Percentiles rank a stretch among this genome's conserved stretches.
Conservation (phyloP, 2,329 filamentous ascomycete species). For the Neopestalotiopsis sp. region DNA sequence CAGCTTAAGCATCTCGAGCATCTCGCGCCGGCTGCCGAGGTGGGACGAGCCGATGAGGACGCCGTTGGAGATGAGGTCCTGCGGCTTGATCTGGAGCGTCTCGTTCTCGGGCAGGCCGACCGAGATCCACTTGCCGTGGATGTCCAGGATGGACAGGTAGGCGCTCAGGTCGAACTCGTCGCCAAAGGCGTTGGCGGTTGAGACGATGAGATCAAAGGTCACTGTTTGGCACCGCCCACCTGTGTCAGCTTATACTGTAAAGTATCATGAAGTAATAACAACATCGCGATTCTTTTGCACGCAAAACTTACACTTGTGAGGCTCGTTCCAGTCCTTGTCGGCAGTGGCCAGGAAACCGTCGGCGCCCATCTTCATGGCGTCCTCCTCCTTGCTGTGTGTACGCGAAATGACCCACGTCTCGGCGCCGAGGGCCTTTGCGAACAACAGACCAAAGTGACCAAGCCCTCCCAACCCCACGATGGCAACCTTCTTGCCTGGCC, state of each 20-base stretch:
- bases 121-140: conserved; percentile 80
- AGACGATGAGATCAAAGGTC: conserved; percentile 79
- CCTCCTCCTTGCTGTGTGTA: conserved; percentile 50
- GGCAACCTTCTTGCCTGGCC: conserved; percentile 68
- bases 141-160: conserved; percentile 81
- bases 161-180: conserved; percentile 70
- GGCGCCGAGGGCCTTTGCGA: conserved; percentile 67
- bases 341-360: conserved; percentile 37
- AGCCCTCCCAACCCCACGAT: conserved; percentile 70
- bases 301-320: conserved; percentile 46
- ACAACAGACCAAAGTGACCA: conserved; percentile 68
- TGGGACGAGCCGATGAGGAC: conserved; percentile 75
- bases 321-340: conserved; percentile 62
- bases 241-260: background rate
- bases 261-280: background rate
- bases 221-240: conserved; percentile 28
- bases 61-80: conserved; percentile 78
- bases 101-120: conserved; percentile 82
- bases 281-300: background rate
- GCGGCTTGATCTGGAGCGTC: conserved; percentile 72
- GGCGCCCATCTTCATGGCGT: conserved; percentile 59
- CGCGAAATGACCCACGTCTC: conserved; percentile 62
- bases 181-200: conserved; percentile 72
- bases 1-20: conserved; percentile 61
- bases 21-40: conserved; percentile 73